phyloP scores from a whole-genome alignment of 192 early-diverging fungal species.

The Coemansia sp. region DNA sequence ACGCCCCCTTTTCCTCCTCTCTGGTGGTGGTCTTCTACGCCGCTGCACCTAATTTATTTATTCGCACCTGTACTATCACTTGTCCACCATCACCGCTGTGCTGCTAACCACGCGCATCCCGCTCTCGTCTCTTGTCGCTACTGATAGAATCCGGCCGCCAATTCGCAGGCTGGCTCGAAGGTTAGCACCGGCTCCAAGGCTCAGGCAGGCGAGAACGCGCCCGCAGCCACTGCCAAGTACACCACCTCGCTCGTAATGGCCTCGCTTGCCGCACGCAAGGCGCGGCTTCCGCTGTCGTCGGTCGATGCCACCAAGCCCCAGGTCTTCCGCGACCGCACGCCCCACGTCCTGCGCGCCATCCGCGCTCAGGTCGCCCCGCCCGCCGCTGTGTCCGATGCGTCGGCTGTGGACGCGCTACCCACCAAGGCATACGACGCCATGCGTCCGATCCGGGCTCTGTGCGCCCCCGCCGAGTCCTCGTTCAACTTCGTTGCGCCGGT shows the following conservation, averaged over 20 bases:
- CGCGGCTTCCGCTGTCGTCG: conserved; percentile 35
- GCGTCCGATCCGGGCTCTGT: conserved; percentile 8
- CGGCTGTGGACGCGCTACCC: conserved; percentile 1
- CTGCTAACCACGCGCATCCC: neutral
- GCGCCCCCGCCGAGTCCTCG: conserved; percentile 24
- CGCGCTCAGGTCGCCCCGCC: conserved; percentile 1
- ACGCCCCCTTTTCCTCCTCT: neutral
- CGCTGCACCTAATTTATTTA: conserved; percentile 8
- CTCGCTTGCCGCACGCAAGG: conserved; percentile 23
- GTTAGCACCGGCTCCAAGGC: conserved; percentile 7
- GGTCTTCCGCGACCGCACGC: conserved; percentile 40
- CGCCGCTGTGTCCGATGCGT: neutral
- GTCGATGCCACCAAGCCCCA: conserved; percentile 29
- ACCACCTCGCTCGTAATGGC: conserved; percentile 26
- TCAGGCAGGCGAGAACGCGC: conserved; percentile 1
- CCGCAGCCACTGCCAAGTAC: conserved; percentile 10
- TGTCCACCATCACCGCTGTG: conserved; percentile 1
- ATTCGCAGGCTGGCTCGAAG: conserved; percentile 9
- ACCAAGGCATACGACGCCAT: conserved; percentile 1
- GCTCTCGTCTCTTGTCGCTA: neutral
- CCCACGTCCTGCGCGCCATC: conserved; percentile 8
- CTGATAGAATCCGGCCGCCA: conserved; percentile 15
- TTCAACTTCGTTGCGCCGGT: conserved; percentile 21
- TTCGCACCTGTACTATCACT: neutral
- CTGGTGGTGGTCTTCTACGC: neutral